phyloP scores from a whole-genome alignment of 1,139 yeast species.

The Pichia terricola region DNA sequence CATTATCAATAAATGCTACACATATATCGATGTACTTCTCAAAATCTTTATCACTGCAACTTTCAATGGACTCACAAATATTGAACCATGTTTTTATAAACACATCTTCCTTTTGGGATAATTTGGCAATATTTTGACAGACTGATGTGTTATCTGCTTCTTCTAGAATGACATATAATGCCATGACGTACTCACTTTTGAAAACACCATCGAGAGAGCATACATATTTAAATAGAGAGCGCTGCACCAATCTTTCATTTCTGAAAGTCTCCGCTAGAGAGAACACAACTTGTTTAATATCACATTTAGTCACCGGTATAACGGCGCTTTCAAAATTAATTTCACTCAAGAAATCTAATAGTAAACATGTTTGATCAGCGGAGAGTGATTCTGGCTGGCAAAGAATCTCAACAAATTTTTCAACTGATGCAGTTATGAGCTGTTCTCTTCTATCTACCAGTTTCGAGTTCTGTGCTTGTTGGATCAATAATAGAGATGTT shows the following conservation, averaged over 20 bases:
- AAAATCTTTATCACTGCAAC: constrained; percentile 1
- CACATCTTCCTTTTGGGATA: neutral
- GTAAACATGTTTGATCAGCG: neutral
- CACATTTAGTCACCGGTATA: neutral
- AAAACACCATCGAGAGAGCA: constrained; percentile 10
- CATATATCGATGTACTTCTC: constrained; percentile 9
- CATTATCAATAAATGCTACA: constrained; percentile 9
- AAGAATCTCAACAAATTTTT: too few species aligned
- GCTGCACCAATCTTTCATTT: constrained; percentile 4
- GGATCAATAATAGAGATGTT: too few species aligned
- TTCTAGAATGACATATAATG: constrained; percentile 16
- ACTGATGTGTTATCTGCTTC: neutral
- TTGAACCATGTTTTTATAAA: constrained; percentile 12
- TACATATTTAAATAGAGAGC: constrained; percentile 12
- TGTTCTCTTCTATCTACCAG: too few species aligned
- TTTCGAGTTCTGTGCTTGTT: too few species aligned
- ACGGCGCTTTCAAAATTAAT: neutral
- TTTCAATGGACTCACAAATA: constrained; percentile 4
- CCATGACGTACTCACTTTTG: constrained; percentile 13
- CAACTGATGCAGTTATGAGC: too few species aligned
- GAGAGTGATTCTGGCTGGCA: too few species aligned
- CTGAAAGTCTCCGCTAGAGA: constrained; percentile 4
- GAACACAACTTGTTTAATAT: constrained; percentile 7
- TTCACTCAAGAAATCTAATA: constrained; percentile 4
- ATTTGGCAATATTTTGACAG: neutral